Evolutionary conservation across 2,329 filamentous ascomycete genomes (phyloP).

Genomic region (Aspergillus sp.): DNA sequence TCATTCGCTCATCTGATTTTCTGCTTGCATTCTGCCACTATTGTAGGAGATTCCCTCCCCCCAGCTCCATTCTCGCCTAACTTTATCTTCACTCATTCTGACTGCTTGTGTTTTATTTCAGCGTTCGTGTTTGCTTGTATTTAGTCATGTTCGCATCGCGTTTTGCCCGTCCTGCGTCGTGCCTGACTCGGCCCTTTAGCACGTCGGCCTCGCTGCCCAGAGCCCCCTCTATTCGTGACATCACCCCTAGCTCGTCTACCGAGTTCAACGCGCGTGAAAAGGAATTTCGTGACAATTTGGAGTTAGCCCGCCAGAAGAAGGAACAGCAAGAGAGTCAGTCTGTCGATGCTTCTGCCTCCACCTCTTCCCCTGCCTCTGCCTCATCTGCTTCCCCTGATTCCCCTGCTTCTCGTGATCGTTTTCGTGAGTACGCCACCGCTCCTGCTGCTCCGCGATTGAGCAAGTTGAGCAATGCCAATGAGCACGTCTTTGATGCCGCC

Average conservation of each 20-base stretch:
- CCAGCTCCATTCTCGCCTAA: neutral
- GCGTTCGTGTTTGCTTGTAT: conserved; percentile 7
- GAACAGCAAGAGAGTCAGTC: conserved; percentile 77
- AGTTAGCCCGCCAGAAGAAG: conserved; percentile 65
- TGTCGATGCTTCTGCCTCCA: conserved; percentile 41
- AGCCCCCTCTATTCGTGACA: conserved; percentile 75
- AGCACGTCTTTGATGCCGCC: conserved; percentile 33
- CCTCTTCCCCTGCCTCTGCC: conserved; percentile 25
- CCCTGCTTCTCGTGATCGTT: conserved; percentile 24
- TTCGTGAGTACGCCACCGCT: conserved; percentile 32
- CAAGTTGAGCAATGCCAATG: conserved; percentile 35
- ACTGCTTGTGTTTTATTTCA: conserved; percentile 4
- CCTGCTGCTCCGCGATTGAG: conserved; percentile 39
- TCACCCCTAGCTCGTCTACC: conserved; percentile 63
- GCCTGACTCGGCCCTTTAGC: conserved; percentile 51
- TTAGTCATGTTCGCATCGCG: conserved; percentile 38
- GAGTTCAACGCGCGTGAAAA: conserved; percentile 77
- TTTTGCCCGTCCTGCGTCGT: conserved; percentile 43
- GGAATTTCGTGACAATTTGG: conserved; percentile 74
- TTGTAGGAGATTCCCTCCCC: neutral
- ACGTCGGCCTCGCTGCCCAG: conserved; percentile 44
- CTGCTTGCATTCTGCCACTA: neutral
- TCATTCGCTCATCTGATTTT: no score
- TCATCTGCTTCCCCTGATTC: conserved; percentile 15
- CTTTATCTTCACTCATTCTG: neutral